A percentile compares a stretch with the other conserved stretches of the same genome.
phyloP scores from a whole-genome alignment of 225 moss, liverwort and hornwort genomes.

The Polytrichum commune region DNA sequence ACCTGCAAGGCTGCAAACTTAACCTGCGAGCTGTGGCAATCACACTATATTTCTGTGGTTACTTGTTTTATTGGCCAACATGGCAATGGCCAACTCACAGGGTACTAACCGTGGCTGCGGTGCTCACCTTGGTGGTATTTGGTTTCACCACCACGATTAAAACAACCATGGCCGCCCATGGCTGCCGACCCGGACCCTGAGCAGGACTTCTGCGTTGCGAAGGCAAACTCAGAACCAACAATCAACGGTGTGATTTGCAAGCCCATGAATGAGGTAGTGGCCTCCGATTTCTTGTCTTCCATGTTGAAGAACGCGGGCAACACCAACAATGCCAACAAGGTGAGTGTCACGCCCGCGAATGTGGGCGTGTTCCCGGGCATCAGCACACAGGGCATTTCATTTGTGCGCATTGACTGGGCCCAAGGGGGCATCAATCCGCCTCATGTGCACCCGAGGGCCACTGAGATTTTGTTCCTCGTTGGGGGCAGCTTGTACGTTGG shows the following conservation, averaged over 20 bases:
- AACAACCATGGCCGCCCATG: too few relatives aligned
- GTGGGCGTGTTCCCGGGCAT: slow-evolving; percentile 1
- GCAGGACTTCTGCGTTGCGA: slow-evolving; percentile 21
- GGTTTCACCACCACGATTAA: too few relatives aligned
- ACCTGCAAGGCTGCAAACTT: too few relatives aligned
- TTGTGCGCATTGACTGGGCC: slow-evolving; percentile 18
- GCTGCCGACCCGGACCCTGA: too few relatives aligned
- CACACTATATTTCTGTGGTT: too few relatives aligned
- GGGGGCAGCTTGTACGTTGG: slow-evolving; percentile 30
- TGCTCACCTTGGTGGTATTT: too few relatives aligned
- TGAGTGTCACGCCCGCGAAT: neutral
- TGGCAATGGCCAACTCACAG: too few relatives aligned
- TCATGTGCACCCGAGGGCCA: slow-evolving; percentile 37
- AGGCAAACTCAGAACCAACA: neutral
- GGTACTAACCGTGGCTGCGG: too few relatives aligned
- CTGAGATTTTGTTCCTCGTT: slow-evolving; percentile 26
- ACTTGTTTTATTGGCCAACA: too few relatives aligned
- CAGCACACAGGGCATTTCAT: slow-evolving; percentile 21
- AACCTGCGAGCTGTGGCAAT: too few relatives aligned
- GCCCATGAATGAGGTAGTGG: neutral
- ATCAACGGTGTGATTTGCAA: slow-evolving; percentile 22
- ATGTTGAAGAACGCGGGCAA: slow-evolving; percentile 3
- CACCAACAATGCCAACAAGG: neutral
- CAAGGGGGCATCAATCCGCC: slow-evolving; percentile 12
- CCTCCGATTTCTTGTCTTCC: slow-evolving; percentile 2